Percentiles rank a stretch among this genome's conserved stretches.
Conservation (phyloP, 2,329 filamentous ascomycete species). For the Fusarium citri region DNA sequence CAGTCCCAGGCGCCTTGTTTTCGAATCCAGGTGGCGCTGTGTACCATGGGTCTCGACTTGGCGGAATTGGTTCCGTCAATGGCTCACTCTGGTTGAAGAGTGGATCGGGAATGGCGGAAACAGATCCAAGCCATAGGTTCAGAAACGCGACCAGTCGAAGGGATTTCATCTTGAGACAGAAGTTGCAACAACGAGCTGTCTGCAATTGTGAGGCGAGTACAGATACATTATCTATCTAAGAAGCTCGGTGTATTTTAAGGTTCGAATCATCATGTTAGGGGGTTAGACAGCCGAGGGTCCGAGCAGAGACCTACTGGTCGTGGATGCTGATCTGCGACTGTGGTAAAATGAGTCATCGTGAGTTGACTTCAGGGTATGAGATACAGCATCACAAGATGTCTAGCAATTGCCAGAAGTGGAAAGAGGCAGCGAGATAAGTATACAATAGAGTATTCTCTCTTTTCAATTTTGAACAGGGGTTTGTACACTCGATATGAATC, state of each 20-base stretch:
- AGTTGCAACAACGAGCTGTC: background rate
- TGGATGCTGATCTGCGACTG: background rate
- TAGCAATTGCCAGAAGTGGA: background rate
- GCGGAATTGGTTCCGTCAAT: constrained; percentile 18
- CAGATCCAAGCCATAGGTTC: background rate
- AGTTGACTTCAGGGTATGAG: background rate
- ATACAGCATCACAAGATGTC: background rate
- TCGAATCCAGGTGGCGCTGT: constrained; percentile 35
- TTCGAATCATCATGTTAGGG: background rate
- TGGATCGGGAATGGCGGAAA: background rate
- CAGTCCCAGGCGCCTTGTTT: constrained; percentile 31
- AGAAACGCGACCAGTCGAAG: background rate
- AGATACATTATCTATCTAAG: too few relatives aligned
- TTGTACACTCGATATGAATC: too few relatives aligned
- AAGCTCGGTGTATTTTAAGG: background rate
- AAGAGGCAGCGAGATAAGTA: background rate
- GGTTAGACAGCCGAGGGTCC: background rate
- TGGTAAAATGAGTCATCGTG: background rate
- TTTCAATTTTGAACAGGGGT: too few relatives aligned
- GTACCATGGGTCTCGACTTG: constrained; percentile 44
- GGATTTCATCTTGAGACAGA: background rate
- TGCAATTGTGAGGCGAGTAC: too few relatives aligned
- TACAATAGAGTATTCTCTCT: background rate
- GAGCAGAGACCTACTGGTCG: background rate
- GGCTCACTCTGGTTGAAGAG: background rate